Evolutionary conservation across 257 asterid species (phyloP).

Genomic region (Misopates orontium): DNA sequence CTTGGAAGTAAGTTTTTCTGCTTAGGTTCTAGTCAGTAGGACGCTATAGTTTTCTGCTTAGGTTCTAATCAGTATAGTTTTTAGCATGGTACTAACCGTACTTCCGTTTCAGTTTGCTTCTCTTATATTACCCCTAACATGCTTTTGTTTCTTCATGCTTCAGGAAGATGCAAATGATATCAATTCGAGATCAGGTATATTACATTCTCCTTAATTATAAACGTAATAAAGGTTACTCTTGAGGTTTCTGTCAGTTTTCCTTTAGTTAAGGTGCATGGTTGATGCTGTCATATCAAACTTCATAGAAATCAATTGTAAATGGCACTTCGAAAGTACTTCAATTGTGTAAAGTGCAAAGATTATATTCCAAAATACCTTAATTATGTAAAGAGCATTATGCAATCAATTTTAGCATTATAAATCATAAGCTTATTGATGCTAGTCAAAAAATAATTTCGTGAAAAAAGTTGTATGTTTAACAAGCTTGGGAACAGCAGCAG

Average conservation of each 20-base stretch:
- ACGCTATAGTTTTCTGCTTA: slow-evolving; percentile 26
- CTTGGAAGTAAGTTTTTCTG: slow-evolving; percentile 48
- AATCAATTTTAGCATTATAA: background rate
- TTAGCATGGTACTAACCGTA: background rate
- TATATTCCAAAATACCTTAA: background rate
- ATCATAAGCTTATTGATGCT: background rate
- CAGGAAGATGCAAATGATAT: slow-evolving; percentile 47
- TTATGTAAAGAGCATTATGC: no score
- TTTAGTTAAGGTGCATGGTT: slow-evolving; percentile 7
- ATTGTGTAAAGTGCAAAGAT: background rate
- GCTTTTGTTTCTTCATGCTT: slow-evolving; percentile 22
- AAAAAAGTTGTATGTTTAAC: no score
- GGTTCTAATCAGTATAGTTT: background rate
- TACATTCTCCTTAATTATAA: slow-evolving; percentile 25
- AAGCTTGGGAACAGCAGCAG: no score
- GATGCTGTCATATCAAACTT: background rate
- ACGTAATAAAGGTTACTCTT: slow-evolving; percentile 14
- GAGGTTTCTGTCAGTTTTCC: slow-evolving; percentile 7
- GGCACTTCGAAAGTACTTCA: background rate
- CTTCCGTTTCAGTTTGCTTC: background rate
- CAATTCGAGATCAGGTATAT: slow-evolving; percentile 37
- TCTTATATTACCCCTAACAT: slow-evolving; percentile 6
- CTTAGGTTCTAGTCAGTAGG: slow-evolving; percentile 7
- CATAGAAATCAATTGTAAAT: background rate
- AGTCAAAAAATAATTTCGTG: no score